Evolutionary conservation across 2,329 filamentous ascomycete species (phyloP), one percentile per base, ranked within the genome.

Genomic region (Fusarium luffae): DNA sequence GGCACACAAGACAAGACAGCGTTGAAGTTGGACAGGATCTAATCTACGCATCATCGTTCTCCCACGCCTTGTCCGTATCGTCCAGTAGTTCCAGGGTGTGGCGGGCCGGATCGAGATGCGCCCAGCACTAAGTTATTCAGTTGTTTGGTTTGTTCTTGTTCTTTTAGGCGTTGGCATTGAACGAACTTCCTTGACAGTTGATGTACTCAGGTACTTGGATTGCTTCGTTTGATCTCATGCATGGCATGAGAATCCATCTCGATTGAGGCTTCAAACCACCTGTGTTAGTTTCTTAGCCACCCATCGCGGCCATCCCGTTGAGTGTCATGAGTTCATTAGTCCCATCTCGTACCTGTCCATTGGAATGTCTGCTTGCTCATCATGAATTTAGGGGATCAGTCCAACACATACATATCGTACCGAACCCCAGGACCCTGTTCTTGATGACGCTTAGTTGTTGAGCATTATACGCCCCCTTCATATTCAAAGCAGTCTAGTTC

Each of bases 41-140:
- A 69, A 63, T 71, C 61, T 69, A 71, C 69, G 69, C 69, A 71
- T 71, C 69, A 71, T 71, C 65, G 30, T 30, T 58, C 25, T 49
- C 57, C 49, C 65, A 54, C 23, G 68, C 68, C 59, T 61, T 59
- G 52, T 47, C 42, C 27, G 52, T 34, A 42, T 42, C 40, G 42
- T 48, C 65, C 69, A 69, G 71, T 71, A 34, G 42, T 41, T 18
- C 25, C 41, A 54, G 57, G 50, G 43, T 58, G 68, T 70, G 68
- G 69, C 68, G 68, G 65, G 42, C 65, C 60, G 69, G 68, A 66
- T 71, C 68, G 68, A 66, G 68, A 71, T 71, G 63, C 61, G 59
- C 25, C 61, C 30, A 63, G 30, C 43, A 28, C 43, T 48, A 48
- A 30, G 23, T 18, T 30, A 34, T 30, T 23, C 14, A 32, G 18